Base-by-base conservation (phyloP, 192 early-diverging fungal genomes). In the Coemansia furcata region DNA sequence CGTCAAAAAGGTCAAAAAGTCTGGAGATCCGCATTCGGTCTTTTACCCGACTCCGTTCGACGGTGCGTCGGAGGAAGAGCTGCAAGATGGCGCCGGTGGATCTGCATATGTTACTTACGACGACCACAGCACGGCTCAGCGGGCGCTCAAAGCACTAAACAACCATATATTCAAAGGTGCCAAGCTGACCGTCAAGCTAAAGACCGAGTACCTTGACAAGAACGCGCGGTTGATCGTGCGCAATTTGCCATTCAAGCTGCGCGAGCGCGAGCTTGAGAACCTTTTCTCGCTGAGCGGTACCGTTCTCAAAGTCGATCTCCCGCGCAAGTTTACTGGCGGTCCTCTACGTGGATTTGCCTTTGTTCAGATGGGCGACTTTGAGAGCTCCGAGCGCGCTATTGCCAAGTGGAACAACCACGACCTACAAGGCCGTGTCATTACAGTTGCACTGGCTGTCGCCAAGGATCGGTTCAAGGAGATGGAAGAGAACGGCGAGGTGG, bases 271-370 rank as follows among this genome's bases (percentile, higher is more conserved):
- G 47, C 80, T 95, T 10, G 76, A 84, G 49, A 83, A 80, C 32
- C 67, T 87, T 3, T 93, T 96, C 75, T 78, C 77, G 29, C 74
- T 85, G 6, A 83, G 84, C 66, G 94, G 94, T 19, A 89, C 78
- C 9, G 86, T 96, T 8, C 83, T 86, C 23, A 86, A 90, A 17
- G 82, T 92, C 38, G 85, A 85, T 36, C 71, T 97, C 52, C 94
- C 95, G 3, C 86, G 86, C 67, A 93, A 91, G 63, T 88, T 74
- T 35, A 85, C 80, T 3, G 87, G 89, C 39, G 92, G 93, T 32
- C 93, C 90, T 33, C 71, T 92, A 19, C 81, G 86, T 36, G 96
- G 96, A 4, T 96, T 97, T 86, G 96, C 88, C 15, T 97, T 97
- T 80, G 87, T 98, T 37, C 92, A 96, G 69, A 92, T 92, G 77